Evolutionary conservation across 768 basidiomycete genomes (phyloP), one percentile per base, ranked within the genome.

Genomic region (Sporobolomyces pararoseus): DNA sequence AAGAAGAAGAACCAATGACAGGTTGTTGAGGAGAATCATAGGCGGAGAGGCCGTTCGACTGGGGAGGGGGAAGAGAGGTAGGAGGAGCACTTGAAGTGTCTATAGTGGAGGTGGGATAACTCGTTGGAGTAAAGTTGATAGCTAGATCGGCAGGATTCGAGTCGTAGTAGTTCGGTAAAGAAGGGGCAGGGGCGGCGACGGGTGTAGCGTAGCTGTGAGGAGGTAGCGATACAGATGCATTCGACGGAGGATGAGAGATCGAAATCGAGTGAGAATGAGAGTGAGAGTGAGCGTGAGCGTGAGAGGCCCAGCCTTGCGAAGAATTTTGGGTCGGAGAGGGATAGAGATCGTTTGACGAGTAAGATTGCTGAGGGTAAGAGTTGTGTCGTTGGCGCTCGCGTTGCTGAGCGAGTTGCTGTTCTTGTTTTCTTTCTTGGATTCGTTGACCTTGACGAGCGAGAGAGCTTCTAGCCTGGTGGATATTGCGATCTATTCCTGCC

Each of bases 371-470:
- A 4, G 59, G 31, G 29, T 29, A 46, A 17, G 58, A 46, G 42
- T 59, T 6, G 25, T 46, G 39, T 6, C 42, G 59, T 23, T 34
- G 59, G 21, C 59, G 44, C 25, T 44, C 37, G 39, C 17, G 39
- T 34, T 60, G 58, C 25, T 60, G 44, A 5, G 42, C 58, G 44
- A 58, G 55, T 46, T 49, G n/a, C 6, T 57, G 42, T 13, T 42
- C 34, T 50, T 44, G 47, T 4, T 52, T 16, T 19, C 52, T 29
- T 13, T 42, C 34, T 50, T 44, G 47, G 14, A 59, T 16, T 19
- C 52, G 65, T 2, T 42, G 37, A n/a, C 58, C 37, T 34, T 66
- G 65, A 12, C 59, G 50, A 32, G 58, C 65, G 58, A 66, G 65
- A 7, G 51, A 34, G 12, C n/a, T 1, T 5, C 44, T 49, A 31